These are phyloP conservation scores for Globisporangium irregulare DNA, from an alignment of 352 stramenopile species.

Conservation along the genomic window DNA sequence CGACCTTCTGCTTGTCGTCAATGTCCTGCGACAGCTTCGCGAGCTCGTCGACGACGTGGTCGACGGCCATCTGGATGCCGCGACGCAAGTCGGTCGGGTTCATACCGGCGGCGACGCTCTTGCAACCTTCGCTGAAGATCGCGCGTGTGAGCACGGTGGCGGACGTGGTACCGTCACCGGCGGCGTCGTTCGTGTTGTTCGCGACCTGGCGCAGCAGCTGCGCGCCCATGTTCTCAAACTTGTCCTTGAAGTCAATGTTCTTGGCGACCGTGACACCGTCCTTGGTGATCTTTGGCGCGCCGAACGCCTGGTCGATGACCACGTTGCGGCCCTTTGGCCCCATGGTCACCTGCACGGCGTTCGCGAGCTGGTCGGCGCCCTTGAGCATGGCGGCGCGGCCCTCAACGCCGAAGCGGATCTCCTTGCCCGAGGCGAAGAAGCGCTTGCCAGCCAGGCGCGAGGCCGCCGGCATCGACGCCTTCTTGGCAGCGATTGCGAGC, in stretches of 20 bases:
- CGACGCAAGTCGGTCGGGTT: conserved; percentile 99
- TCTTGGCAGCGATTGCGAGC: conserved; percentile 64
- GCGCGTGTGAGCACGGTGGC: conserved; percentile 98
- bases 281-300: conserved; percentile 79
- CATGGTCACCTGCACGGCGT: conserved; percentile 99
- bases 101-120: conserved; percentile 98
- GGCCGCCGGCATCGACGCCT: conserved; percentile 38
- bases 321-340: conserved; percentile 99
- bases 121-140: conserved; percentile 99
- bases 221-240: conserved; percentile 81
- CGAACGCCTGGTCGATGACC: conserved; percentile 97
- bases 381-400: conserved; percentile 97
- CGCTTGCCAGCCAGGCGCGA: conserved; percentile 45
- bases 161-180: conserved; percentile 99
- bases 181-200: conserved; percentile 99
- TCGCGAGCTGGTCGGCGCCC: conserved; percentile 97
- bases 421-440: conserved; percentile 92
- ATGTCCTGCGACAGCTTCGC: conserved; percentile 96
- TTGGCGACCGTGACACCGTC: conserved; percentile 74
- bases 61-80: conserved; percentile 97
- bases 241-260: conserved; percentile 76
- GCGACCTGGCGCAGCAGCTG: conserved; percentile 79
- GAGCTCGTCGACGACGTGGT: conserved; percentile 95
- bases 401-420: conserved; percentile 99
- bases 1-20: conserved; percentile 98